Base-by-base conservation (phyloP, 2,329 filamentous ascomycete genomes). In the Neonectria punicea region DNA sequence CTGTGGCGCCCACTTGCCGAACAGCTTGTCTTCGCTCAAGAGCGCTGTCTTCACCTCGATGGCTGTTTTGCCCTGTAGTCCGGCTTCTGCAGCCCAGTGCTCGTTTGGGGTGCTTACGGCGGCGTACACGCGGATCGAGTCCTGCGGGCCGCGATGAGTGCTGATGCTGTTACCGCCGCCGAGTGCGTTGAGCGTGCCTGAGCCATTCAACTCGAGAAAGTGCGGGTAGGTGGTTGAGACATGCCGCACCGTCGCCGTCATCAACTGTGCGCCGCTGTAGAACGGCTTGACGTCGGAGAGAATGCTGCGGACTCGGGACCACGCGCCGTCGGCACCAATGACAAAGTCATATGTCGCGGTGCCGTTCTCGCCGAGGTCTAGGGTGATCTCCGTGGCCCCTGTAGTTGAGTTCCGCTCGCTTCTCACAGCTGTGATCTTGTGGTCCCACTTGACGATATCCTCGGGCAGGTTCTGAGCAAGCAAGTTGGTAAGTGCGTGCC, bases 191-290 rank as follows among this genome's bases (percentile, higher is more conserved):
- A 75, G 75, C 1, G 71, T 74, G 3, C 82, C 84, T 16, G 74
- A 63, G 7, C 84, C 84, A 2, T 84, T 75, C 5, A 80, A 67
- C 8, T 75, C 67, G 6, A 76, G 66, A 2, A 86, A 70, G 64
- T 78, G 76, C 1, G 81, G 81, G 56, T 81, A 78, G 18, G 72
- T 70, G 1, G 65, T 66, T 5, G 81, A 76, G 1, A 78, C 69
- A 9, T 79, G 55, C 6, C 68, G 65, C 47, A 82, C 77, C 47
- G 75, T 77, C 22, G 81, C 36, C 2, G 80, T 79, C 30, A 83
- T 60, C 30, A 74, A 74, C 0, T 80, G 78, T 41, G 81, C 74
- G 14, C 82, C 80, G 2, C 76, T 78, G 64, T 81, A 83, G 5
- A 67, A 61, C 1, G 81, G 84, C 65, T 71, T 75, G 4, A 73